Base-by-base conservation (phyloP, 208 protist species). In the Trypanosoma caninum region DNA sequence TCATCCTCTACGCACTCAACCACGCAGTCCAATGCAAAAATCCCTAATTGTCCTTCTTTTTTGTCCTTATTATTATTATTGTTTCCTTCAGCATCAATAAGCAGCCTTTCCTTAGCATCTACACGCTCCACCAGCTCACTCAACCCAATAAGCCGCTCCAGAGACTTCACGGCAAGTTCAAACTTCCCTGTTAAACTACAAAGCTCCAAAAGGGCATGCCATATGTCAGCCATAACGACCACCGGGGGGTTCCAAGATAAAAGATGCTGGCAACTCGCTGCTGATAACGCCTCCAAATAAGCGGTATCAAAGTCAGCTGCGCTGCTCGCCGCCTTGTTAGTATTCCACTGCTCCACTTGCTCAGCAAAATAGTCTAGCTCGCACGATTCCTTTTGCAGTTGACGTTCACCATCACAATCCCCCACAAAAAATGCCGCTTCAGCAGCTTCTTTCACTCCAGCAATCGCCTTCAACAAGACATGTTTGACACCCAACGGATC, bases 1-100 rank as follows among this genome's bases (percentile, higher is more conserved):
- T 82, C 78, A 0, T 63, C 64, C 34, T 93, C 83, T n/a, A 87
- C 83, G 16, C 71, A 45, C 7, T 65, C 51, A 10, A 93, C 69
- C 0, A 85, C 76, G 47, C 66, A 59, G 56, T 93, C 87, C 45
- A 89, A 54, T 35, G 72, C 69, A 59, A 90, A 88, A 31, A 14
- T 69, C 1, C 7, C 16, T 20, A 6, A 23, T 6, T 44, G 25
- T 34, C 37, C 27, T 3, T 55, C 59, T 33, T 65, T 45, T 6
- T 31, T 27, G 13, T 22, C 0, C 22, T 61, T 20, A 13, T 52
- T 34, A 28, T 45, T 27, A 37, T 30, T 28, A 20, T 30, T 0
- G 23, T 13, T 31, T 9, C 33, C 64, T 33, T 54, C 34, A 56
- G 33, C 53, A 42, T 54, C 25, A 61, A n/a, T 11, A 2, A 13